Percentiles rank a stretch among this genome's conserved stretches.
Conservation (phyloP, 2,329 filamentous ascomycete species). For the Fusarium chlamydosporum region DNA sequence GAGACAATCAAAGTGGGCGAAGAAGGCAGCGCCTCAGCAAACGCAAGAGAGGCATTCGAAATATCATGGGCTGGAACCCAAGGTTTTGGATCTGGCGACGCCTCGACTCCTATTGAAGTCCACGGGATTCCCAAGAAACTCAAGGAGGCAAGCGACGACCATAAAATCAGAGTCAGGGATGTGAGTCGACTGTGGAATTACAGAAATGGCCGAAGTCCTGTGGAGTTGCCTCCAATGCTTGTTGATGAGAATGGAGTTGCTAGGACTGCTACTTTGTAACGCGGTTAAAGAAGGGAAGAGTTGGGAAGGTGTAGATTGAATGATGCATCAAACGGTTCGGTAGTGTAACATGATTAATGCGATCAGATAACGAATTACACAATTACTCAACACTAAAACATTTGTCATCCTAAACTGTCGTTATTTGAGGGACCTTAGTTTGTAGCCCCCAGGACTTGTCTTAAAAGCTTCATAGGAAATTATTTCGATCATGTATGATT, state of each 20-base stretch:
- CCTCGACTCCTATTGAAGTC: slow-evolving; percentile 57
- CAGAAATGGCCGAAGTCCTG: slow-evolving; percentile 69
- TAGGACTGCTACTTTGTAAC: slow-evolving; percentile 58
- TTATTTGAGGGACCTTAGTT: background rate
- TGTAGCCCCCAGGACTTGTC: no score
- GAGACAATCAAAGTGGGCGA: slow-evolving; percentile 64
- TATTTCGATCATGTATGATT: no score
- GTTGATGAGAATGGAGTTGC: slow-evolving; percentile 55
- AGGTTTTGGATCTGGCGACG: slow-evolving; percentile 56
- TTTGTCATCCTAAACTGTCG: no score
- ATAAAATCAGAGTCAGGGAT: slow-evolving; percentile 68
- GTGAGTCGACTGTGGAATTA: slow-evolving; percentile 74
- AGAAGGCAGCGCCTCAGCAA: slow-evolving; percentile 60
- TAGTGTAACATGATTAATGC: background rate
- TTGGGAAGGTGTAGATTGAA: slow-evolving; percentile 1
- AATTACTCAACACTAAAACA: background rate
- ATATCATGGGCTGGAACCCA: slow-evolving; percentile 62
- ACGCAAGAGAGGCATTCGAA: slow-evolving; percentile 63
- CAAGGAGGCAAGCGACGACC: slow-evolving; percentile 48
- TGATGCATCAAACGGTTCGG: background rate
- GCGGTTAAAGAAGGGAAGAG: background rate
- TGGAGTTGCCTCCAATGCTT: slow-evolving; percentile 58
- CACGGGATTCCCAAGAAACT: slow-evolving; percentile 52
- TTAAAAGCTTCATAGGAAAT: no score
- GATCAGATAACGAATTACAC: background rate